A percentile compares a stretch with the other conserved stretches of the same genome.
Conservation (phyloP, 768 basidiomycete species). For the Mycena pura region DNA sequence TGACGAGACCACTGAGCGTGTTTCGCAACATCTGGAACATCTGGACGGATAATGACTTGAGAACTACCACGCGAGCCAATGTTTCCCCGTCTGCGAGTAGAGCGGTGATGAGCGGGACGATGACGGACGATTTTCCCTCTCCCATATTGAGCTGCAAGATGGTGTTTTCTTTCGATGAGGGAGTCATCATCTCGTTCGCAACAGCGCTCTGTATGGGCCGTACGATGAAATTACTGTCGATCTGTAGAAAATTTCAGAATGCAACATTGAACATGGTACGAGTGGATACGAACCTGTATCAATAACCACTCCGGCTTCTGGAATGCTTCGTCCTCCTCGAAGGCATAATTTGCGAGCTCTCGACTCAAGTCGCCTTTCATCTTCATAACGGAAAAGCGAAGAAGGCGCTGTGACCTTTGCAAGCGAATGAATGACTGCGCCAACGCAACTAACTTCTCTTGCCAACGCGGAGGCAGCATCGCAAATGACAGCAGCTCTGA, state of each 20-base stretch:
- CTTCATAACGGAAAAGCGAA: too few species aligned
- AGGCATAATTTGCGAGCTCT: too few species aligned
- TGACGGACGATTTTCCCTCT: conserved; percentile 62
- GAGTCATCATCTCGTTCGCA: conserved; percentile 40
- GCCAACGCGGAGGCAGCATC: too few species aligned
- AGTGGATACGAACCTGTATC: conserved; percentile 21
- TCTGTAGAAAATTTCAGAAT: conserved; percentile 55
- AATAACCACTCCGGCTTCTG: not conserved
- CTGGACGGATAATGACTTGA: conserved; percentile 52
- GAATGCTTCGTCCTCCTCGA: too few species aligned
- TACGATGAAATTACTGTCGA: conserved; percentile 43
- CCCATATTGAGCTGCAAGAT: conserved; percentile 65
- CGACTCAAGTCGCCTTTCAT: too few species aligned
- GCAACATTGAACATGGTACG: conserved; percentile 48
- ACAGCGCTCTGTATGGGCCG: conserved; percentile 47
- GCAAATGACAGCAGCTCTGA: too few species aligned
- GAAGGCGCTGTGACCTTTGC: too few species aligned
- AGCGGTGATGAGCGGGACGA: conserved; percentile 52
- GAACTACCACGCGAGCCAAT: conserved; percentile 55
- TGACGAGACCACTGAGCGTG: conserved; percentile 50
- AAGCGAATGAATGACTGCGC: too few species aligned
- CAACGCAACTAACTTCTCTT: too few species aligned
- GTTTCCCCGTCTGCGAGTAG: conserved; percentile 50
- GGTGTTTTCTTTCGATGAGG: conserved; percentile 42
- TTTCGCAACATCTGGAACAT: conserved; percentile 57